Evolutionary conservation across 1,139 yeast genomes (phyloP).

Genomic region (Williopsis jadinii): DNA sequence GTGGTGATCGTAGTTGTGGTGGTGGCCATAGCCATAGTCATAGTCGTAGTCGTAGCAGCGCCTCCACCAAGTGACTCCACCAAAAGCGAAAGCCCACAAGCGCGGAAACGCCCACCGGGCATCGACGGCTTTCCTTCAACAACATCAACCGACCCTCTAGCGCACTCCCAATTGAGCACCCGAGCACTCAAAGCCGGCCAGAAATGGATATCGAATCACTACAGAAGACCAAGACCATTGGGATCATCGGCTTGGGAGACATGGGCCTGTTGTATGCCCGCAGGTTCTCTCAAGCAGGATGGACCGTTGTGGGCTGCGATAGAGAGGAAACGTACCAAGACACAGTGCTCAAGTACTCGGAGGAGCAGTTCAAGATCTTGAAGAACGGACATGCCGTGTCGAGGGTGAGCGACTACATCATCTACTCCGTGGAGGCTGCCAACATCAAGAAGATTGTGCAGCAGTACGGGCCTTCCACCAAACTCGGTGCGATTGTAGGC

Average conservation of each 20-base stretch:
- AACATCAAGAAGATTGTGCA: conserved; percentile 65
- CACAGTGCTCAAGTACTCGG: conserved; percentile 35
- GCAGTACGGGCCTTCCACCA: conserved; percentile 79
- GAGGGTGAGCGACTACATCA: conserved; percentile 69
- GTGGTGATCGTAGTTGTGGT: too few relatives aligned
- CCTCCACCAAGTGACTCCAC: too few relatives aligned
- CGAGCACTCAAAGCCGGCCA: too few relatives aligned
- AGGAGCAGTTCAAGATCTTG: conserved; percentile 46
- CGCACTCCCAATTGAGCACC: too few relatives aligned
- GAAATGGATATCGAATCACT: conserved; percentile 2
- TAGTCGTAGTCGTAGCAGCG: too few relatives aligned
- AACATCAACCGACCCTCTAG: too few relatives aligned
- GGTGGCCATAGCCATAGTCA: too few relatives aligned
- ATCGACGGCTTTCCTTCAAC: too few relatives aligned
- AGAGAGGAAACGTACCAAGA: conserved; percentile 57
- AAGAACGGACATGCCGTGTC: conserved; percentile 80
- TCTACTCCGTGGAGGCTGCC: conserved; percentile 89
- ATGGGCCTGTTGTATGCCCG: conserved; percentile 90
- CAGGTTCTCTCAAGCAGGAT: conserved; percentile 73
- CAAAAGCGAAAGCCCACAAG: too few relatives aligned
- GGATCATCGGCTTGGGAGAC: conserved; percentile 94
- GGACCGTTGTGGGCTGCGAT: conserved; percentile 91
- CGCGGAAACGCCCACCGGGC: too few relatives aligned
- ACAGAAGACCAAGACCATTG: conserved; percentile 45
- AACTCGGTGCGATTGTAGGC: conserved; percentile 87